A percentile compares a stretch with the other conserved stretches of the same genome.
Conservation (phyloP, 2,329 filamentous ascomycete genomes). For the Proliferodiscus dingleyae region DNA sequence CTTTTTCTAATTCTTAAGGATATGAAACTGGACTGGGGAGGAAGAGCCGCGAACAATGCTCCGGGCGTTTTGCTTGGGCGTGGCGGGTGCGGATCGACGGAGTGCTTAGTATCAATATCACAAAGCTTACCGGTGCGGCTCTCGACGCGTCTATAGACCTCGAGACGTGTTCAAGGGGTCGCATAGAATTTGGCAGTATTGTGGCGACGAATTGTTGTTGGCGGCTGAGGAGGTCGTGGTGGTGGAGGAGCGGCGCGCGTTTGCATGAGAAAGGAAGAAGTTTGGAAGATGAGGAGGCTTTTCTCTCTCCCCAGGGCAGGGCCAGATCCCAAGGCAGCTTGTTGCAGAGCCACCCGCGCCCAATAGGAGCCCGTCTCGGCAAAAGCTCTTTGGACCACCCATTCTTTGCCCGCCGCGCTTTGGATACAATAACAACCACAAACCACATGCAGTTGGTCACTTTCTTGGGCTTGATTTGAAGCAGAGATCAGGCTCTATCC, state of each 20-base stretch:
- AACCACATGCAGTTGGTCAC: constrained; percentile 37
- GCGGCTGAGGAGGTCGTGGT: constrained; percentile 22
- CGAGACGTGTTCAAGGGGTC: constrained; percentile 16
- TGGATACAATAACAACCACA: constrained; percentile 25
- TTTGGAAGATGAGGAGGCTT: constrained; percentile 23
- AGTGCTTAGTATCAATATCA: constrained; percentile 13
- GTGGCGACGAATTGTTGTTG: constrained; percentile 21
- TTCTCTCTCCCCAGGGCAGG: constrained; percentile 32
- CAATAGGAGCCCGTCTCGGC: constrained; percentile 30
- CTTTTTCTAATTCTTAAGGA: no score
- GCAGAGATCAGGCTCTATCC: constrained; percentile 39
- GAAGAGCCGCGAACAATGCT: constrained; percentile 3
- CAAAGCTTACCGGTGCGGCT: constrained; percentile 26
- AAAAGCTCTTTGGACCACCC: constrained; percentile 9
- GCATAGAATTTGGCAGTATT: constrained; percentile 31
- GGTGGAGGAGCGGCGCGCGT: constrained; percentile 17
- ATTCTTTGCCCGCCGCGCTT: constrained; percentile 21
- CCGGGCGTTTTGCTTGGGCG: constrained; percentile 11
- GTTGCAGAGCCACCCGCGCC: constrained; percentile 19
- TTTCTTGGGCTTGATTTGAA: constrained; percentile 64
- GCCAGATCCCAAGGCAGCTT: constrained; percentile 28
- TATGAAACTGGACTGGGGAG: constrained; percentile 8
- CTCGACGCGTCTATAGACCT: constrained; percentile 26
- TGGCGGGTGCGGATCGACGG: constrained; percentile 13
- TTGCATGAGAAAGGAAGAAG: constrained; percentile 29